Evolutionary conservation across 495 filamentous ascomycete species (phyloP), one percentile per base, ranked within the genome.

Genomic region (Darksidea phi): DNA sequence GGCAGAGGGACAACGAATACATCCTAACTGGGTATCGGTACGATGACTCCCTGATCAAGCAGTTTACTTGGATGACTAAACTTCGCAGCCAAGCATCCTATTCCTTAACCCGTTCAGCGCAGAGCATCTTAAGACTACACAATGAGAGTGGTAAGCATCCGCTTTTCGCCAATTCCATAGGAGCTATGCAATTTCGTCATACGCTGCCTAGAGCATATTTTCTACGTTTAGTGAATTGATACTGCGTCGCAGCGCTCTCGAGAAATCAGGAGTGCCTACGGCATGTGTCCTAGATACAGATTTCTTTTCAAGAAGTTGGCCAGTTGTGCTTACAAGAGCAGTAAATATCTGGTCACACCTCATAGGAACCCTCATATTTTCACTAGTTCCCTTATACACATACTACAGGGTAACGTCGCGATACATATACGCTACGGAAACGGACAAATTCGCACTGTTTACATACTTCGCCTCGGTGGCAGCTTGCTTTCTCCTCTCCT

Each of bases 341-440:
- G 78, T 82, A 15, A 82, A 82, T 57, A 84, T 83, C 20, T 76
- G 75, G 47, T 78, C 79, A 1, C 82, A 82, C 61, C 23, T 79
- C 18, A 7, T 82, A 45, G 80, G 81, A 5, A 70, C 79, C 0
- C 5, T 74, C 11, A n/a, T 82, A 11, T 83, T 82, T 56, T 21
- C 75, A 23, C 47, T 61, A 17, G 47, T 76, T 21, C 78, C 79
- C 6, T 23, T 74, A 6, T 71, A 71, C 46, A 52, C 46, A 2
- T 54, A 72, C 2, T 73, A 75, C 1, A 73, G 60, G 4, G 43
- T 50, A 4, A 61, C 13, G 8, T 24, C 54, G 1, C 2, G 54
- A 18, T 57, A 57, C 24, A 21, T n/a, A 21, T 8, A 11, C 3
- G 54, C 54, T 1, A 46, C 54, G 1, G 34, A 21, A 7, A 20